These are phyloP conservation scores for Malus hybrid DNA, from an alignment of 331 rosid species.

Conservation along the genomic window DNA sequence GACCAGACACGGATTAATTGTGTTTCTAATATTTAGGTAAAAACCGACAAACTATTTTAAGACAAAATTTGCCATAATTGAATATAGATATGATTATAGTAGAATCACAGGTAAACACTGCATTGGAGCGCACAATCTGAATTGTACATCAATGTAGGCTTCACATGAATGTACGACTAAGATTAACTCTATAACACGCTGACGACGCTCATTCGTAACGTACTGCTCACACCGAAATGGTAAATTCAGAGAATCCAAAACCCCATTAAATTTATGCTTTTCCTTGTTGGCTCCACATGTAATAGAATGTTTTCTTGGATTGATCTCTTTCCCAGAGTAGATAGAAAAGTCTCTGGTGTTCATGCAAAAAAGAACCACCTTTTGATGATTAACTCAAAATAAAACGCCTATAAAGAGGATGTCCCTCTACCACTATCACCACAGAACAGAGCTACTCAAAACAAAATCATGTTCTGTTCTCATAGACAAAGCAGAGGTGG, in stretches of 20 bases:
- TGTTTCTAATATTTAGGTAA: background rate
- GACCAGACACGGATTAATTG: background rate
- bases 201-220: fast-evolving
- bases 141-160: too few species aligned
- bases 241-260: background rate
- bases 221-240: background rate
- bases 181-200: background rate
- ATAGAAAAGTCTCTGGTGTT: background rate
- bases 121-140: background rate
- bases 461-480: background rate
- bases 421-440: background rate
- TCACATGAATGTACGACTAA: background rate
- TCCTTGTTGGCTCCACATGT: background rate
- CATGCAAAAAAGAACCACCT: background rate
- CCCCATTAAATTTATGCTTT: background rate
- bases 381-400: background rate
- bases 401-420: background rate
- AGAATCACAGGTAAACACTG: too few species aligned
- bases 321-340: background rate
- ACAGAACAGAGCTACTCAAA: background rate
- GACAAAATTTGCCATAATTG: too few species aligned
- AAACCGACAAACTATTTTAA: background rate
- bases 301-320: background rate
- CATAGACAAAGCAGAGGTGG: background rate
- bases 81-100: too few species aligned